Evolutionary conservation across 352 stramenopile genomes (phyloP), one percentile per base, ranked within the genome.

Genomic region (Phytophthora fragariae): DNA sequence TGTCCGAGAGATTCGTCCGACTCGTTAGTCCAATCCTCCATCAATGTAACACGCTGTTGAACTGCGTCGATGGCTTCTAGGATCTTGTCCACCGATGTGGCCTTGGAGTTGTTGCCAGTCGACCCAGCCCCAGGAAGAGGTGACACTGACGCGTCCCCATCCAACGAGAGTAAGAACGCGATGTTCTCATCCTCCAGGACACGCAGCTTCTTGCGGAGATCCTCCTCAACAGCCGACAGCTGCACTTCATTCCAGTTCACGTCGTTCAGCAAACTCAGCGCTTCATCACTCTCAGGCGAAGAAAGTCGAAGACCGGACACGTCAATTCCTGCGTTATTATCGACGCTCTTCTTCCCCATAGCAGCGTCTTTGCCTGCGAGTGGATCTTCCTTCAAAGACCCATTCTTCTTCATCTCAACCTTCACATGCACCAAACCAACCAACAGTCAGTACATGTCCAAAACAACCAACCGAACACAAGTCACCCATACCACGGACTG

Each of bases 121-220:
- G n/a, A 31, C n/a, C 52, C 31, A 5, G 47, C 37, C 0, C 5
- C 12, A 57, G 35, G 63, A 39, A 57, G 37, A 12, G 57, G 61
- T 6, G 56, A 21, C 44, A 72, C 72, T 1, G 39, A n/a, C 15
- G 53, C 12, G 70, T 81, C 71, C 3, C 81, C 73, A 55, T 94
- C 85, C 58, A 94, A 80, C 3, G 85, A 89, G 15, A 94, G 70
- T 11, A 94, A 59, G 49, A 94, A 92, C 15, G 83, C 76, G 37
- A 94, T 92, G 65, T 94, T 94, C 9, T 92, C 85, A 55, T 94
- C 85, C 33, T 92, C 87, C 1, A 94, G 72, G 21, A 54, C 64
- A 7, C 83, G 80, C 19, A 94, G 35, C n/a, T 89, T 86, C 57
- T 84, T 83, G 35, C 78, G 79, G 14, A 92, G 75, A 46, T 85